Evolutionary conservation across 768 basidiomycete genomes (phyloP), one percentile per base, ranked within the genome.

Genomic region (Lactifluus pinguis): DNA sequence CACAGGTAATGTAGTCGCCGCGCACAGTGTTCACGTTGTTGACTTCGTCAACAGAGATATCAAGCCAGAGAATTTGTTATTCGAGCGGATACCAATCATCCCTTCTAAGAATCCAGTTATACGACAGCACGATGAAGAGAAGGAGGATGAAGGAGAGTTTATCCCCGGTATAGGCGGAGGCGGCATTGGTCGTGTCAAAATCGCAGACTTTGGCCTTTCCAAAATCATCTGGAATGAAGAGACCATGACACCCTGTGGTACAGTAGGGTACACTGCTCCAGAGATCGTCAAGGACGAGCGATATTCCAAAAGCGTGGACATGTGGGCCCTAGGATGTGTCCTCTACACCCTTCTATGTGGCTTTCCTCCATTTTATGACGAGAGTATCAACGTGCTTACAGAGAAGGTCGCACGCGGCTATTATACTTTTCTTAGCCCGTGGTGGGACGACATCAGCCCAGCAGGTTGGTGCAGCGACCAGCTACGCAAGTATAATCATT

Each of bases 311-410:
- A 92, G 89, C 68, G 95, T 98, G 57, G 97, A 99, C 71, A 98
- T 98, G 97, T 99, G 97, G 97, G 97, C 97, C 2, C 76, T 99
- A 41, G 97, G 97, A 44, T 99, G 97, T 72, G 97, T 99, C n/a
- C 80, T 99, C 1, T 99, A 99, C 75, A 99, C 97, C 2, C 79
- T 98, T 2, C 84, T 99, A 19, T 98, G 97, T 68, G 97, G 97
- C 55, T 97, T 98, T 73, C 90, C 89, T 49, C 97, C 97, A 0
- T 99, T 99, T 76, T 99, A 98, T 74, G 97, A 99, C 66, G 97
- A 99, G 73, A 95, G 91, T 69, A 99, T 99, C 75, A 93, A 89
- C 67, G 93, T 98, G 44, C 81, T 98, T 48, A 98, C 97, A 0
- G 95, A 98, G 74, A 99, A 99, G 73, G 97, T 99, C 25, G 97